These are phyloP conservation scores for Datisca glomerata DNA, from an alignment of 306 rosid species.

Conservation along the genomic window DNA sequence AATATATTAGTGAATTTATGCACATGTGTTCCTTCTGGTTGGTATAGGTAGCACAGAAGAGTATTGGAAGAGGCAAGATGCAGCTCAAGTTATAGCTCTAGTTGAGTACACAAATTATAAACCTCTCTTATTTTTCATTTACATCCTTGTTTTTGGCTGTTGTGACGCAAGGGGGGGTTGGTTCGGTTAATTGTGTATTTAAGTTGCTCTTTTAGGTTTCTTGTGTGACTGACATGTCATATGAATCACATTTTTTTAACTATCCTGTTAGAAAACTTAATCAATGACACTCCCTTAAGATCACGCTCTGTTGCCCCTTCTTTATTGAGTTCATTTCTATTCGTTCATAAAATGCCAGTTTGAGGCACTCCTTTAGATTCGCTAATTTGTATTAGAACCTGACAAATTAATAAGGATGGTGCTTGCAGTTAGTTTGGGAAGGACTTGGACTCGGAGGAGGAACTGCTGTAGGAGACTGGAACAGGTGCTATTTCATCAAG, in stretches of 20 bases:
- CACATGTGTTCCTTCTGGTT: slow-evolving; percentile 9
- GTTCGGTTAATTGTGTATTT: no score
- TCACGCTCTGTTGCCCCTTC: no score
- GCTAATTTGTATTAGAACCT: no score
- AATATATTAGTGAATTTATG: no score
- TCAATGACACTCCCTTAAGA: no score
- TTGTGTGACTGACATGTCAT: neutral
- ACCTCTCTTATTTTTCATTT: neutral
- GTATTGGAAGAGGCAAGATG: slow-evolving; percentile 93
- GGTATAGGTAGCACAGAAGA: slow-evolving; percentile 90
- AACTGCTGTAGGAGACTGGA: slow-evolving; percentile 76
- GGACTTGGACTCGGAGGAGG: slow-evolving; percentile 97
- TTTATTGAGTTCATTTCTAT: no score
- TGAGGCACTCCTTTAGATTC: no score
- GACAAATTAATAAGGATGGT: slow-evolving; percentile 8
- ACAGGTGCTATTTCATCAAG: slow-evolving; percentile 30
- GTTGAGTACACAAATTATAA: slow-evolving; percentile 26
- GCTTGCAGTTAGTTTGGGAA: slow-evolving; percentile 75
- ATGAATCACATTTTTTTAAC: slow-evolving; percentile 4
- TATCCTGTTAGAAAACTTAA: no score
- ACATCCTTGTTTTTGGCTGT: neutral
- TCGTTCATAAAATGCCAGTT: no score
- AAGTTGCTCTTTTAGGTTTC: neutral
- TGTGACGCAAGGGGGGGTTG: no score
- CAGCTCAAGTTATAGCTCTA: slow-evolving; percentile 78